A percentile compares a stretch with the other conserved stretches of the same genome.
phyloP scores from a whole-genome alignment of 331 rosid species.

The Prunus yedoensis region DNA sequence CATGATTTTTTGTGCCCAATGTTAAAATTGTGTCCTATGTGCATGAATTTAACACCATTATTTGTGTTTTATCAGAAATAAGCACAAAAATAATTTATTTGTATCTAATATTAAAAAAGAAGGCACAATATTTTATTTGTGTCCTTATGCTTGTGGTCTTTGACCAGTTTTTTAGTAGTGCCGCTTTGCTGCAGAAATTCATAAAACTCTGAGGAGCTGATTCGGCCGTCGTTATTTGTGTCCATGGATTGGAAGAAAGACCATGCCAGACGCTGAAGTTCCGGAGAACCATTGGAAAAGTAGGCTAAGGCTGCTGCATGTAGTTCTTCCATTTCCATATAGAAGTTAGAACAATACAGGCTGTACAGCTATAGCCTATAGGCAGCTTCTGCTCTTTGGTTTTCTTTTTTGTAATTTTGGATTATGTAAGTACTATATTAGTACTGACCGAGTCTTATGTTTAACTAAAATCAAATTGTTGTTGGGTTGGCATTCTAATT shows the following conservation, averaged over 20 bases:
- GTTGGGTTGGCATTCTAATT: background rate
- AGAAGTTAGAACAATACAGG: background rate
- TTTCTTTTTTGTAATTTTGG: background rate
- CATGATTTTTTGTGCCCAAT: no score
- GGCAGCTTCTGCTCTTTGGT: background rate
- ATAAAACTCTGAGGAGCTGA: background rate
- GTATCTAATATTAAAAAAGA: no score
- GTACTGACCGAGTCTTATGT: background rate
- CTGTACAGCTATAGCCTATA: background rate
- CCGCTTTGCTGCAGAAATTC: no score
- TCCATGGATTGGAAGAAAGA: slow-evolving; percentile 13
- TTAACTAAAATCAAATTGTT: background rate
- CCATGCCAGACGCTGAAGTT: background rate
- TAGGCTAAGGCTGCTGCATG: slow-evolving; percentile 4
- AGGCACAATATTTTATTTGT: no score
- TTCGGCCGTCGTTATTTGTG: background rate
- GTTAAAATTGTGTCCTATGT: no score
- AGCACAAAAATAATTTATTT: no score
- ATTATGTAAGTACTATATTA: background rate
- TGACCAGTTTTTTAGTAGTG: no score
- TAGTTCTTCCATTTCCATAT: slow-evolving; percentile 14
- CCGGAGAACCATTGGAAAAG: background rate
- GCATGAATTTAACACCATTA: no score
- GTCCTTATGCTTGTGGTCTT: no score
- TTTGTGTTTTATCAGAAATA: no score